Percentiles rank a stretch among this genome's conserved stretches.
Conservation (phyloP, 306 rosid genomes). For the Adenanthera pavonina region DNA sequence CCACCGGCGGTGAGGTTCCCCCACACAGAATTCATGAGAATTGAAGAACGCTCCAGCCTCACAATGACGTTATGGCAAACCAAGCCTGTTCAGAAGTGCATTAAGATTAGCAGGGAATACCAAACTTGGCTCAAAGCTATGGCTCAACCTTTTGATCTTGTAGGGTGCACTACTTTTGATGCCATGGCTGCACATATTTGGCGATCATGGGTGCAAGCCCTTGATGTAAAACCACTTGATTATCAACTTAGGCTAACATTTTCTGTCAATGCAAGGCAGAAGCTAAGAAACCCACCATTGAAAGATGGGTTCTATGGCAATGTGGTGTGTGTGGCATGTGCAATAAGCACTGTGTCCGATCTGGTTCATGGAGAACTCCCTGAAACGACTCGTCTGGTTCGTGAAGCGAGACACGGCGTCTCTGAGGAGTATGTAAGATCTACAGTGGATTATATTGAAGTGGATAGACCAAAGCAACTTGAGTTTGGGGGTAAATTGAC, state of each 20-base stretch:
- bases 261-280: slow-evolving; percentile 73
- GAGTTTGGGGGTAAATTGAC: slow-evolving; percentile 90
- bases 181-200: slow-evolving; percentile 91
- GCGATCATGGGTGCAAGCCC: slow-evolving; percentile 93
- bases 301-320: slow-evolving; percentile 87
- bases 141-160: slow-evolving; percentile 54
- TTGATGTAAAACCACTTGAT: slow-evolving; percentile 73
- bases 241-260: slow-evolving; percentile 76
- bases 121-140: slow-evolving; percentile 59
- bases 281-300: slow-evolving; percentile 62
- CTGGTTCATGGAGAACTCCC: slow-evolving; percentile 58
- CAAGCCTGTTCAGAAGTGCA: slow-evolving; percentile 78
- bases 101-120: slow-evolving; percentile 66
- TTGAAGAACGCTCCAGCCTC: slow-evolving; percentile 76
- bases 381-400: slow-evolving; percentile 57
- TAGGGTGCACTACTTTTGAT: slow-evolving; percentile 72
- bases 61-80: slow-evolving; percentile 66
- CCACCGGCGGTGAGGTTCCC: slow-evolving; percentile 73
- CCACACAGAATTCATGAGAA: slow-evolving; percentile 80
- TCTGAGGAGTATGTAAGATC: slow-evolving; percentile 85
- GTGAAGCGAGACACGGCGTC: slow-evolving; percentile 63
- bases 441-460: slow-evolving; percentile 74
- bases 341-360: slow-evolving; percentile 59
- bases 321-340: slow-evolving; percentile 77
- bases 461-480: slow-evolving; percentile 68